Base-by-base conservation (phyloP, 495 filamentous ascomycete species). In the Aspergillus conjunctus region DNA sequence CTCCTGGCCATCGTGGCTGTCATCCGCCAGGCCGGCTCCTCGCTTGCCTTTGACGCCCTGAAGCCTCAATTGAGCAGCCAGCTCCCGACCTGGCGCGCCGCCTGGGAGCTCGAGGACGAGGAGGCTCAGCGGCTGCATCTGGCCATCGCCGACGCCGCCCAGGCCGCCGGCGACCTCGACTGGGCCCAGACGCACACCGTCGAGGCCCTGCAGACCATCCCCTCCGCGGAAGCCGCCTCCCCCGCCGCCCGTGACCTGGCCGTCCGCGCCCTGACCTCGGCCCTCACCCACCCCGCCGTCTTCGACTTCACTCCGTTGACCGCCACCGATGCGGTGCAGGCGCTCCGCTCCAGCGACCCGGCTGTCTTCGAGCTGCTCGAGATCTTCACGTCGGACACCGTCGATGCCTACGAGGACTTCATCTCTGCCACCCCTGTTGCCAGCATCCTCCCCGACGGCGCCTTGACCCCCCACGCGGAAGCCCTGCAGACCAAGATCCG, bases 341-440 rank as follows among this genome's bases (percentile, higher is more conserved):
- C 89, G 3, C 88, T 99, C 34, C 86, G 87, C 63, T 84, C 90
- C 56, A 91, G 88, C 59, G 89, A 97, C 61, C 86, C 89, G 45
- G 79, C 88, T 34, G 89, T 91, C 71, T 92, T 87, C 65, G 91
- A 98, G 73, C 86, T 99, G 12, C 86, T 97, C 57, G 93, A 97
- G 64, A 90, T 98, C 72, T 97, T 99, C 79, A 89, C 89, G 62
- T 88, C 93, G 60, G 91, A 98, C 69, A 86, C 89, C 51, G 83
- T 97, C 49, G 95, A 97, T 66, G 91, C 97, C 70, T 97, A 95
- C 79, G 89, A 91, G 68, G 93, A 94, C 72, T 98, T 98, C 79
- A 85, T 88, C 61, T 59, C 70, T 50, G 64, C 77, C 63, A 77
- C 63, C 59, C 77, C 76, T 11, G 70, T 81, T 54, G 61, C 69